A percentile compares a stretch with the other conserved stretches of the same genome.
These are phyloP conservation scores for Rhododendron vialii DNA, from an alignment of 148 eudicot genomes.

Conservation along the genomic window DNA sequence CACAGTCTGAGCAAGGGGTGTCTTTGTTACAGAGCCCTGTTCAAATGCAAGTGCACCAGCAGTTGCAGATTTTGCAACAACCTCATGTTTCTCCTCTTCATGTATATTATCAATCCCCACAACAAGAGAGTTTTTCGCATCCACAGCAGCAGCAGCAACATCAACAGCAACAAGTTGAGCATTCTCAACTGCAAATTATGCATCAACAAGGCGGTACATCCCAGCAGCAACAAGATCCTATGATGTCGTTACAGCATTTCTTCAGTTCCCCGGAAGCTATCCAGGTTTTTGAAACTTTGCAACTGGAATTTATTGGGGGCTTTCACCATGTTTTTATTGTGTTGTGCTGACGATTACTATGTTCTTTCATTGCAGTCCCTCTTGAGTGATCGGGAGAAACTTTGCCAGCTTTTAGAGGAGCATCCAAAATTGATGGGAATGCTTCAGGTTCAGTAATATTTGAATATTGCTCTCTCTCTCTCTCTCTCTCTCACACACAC, in stretches of 20 bases:
- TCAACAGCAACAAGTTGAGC: constrained; percentile 41
- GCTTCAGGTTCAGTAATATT: constrained; percentile 70
- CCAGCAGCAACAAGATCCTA: constrained; percentile 62
- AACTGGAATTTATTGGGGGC: not conserved
- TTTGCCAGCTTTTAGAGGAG: constrained; percentile 88
- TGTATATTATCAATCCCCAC: constrained; percentile 52
- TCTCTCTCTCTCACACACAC: not conserved
- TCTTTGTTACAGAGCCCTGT: constrained; percentile 49
- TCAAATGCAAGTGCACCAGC: constrained; percentile 52
- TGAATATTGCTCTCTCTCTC: not conserved
- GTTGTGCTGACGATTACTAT: constrained; percentile 14
- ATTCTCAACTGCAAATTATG: constrained; percentile 24
- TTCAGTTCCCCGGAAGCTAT: constrained; percentile 95
- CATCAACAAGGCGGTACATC: constrained; percentile 38
- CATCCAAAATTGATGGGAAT: constrained; percentile 96
- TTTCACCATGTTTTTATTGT: not conserved
- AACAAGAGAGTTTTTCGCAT: constrained; percentile 46
- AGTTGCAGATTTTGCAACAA: constrained; percentile 62
- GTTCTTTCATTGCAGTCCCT: constrained; percentile 48
- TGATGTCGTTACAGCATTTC: constrained; percentile 70
- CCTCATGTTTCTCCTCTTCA: constrained; percentile 63
- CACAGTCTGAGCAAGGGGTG: constrained; percentile 51
- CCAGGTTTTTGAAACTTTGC: constrained; percentile 43
- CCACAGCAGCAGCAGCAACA: constrained; percentile 47
- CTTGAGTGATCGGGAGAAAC: constrained; percentile 88